phyloP scores from a whole-genome alignment of 176 grass and related monocot genomes.

The Saccharum spontaneum region DNA sequence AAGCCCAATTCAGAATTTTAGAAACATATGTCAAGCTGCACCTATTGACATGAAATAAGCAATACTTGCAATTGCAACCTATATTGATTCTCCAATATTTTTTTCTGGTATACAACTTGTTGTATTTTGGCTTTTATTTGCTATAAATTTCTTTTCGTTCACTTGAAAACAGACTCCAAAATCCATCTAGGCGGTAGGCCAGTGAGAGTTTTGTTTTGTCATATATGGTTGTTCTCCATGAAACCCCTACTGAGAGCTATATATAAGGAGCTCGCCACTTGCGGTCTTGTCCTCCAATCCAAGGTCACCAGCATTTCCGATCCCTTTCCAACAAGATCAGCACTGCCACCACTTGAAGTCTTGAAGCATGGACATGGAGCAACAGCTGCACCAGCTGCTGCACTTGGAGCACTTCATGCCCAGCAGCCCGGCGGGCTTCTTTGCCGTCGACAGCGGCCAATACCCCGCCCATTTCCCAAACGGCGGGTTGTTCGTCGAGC shows the following conservation, averaged over 20 bases:
- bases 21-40: not conserved
- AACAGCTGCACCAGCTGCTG: slow-evolving; percentile 3
- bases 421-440: slow-evolving; percentile 16
- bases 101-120: not conserved
- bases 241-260: too few relatives aligned
- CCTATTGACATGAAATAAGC: not conserved
- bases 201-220: too few relatives aligned
- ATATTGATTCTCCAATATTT: not conserved
- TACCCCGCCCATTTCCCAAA: not conserved
- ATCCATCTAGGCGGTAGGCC: too few relatives aligned
- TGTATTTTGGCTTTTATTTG: not conserved
- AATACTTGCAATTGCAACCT: not conserved
- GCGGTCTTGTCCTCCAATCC: not conserved
- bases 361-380: not conserved
- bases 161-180: not conserved
- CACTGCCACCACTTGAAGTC: not conserved
- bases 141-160: not conserved
- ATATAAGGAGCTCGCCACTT: not conserved
- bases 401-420: slow-evolving; percentile 22
- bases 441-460: not conserved
- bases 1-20: not conserved
- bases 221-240: too few relatives aligned
- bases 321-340: not conserved
- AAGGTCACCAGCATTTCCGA: not conserved
- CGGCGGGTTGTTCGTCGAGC: not conserved